Percentiles rank a stretch among this genome's conserved stretches.
These are phyloP conservation scores for Cladosporium oxysporum DNA, from an alignment of 2,329 filamentous ascomycete genomes.

Conservation along the genomic window DNA sequence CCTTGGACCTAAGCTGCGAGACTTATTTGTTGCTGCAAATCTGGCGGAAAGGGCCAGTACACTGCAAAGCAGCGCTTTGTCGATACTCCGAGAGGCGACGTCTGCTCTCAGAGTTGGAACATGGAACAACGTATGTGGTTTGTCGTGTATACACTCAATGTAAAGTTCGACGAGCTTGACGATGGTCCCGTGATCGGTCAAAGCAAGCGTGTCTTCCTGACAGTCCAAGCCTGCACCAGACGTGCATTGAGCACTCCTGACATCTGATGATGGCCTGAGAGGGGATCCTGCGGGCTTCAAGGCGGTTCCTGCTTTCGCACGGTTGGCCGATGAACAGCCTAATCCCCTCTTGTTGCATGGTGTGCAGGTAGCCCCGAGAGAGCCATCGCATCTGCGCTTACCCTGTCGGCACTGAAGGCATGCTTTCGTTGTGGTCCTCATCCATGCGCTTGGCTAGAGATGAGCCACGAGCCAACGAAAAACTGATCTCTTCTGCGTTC, in stretches of 20 bases:
- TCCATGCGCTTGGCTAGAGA: neutral
- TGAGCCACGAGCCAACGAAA: neutral
- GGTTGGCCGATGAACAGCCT: neutral
- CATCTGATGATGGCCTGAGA: neutral
- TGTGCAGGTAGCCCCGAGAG: neutral
- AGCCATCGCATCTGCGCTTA: neutral
- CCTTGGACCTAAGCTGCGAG: constrained; percentile 25
- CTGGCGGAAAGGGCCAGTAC: constrained; percentile 2
- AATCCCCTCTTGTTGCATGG: neutral
- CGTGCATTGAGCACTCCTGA: neutral
- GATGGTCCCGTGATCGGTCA: neutral
- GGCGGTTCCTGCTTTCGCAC: neutral
- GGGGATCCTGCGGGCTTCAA: neutral
- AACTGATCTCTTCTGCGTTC: neutral
- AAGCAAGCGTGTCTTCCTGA: neutral
- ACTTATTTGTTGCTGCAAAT: constrained; percentile 25
- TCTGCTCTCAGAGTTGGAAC: constrained; percentile 25
- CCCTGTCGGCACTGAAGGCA: constrained; percentile 4
- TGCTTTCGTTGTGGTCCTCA: neutral
- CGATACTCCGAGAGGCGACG: neutral
- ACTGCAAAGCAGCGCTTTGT: constrained; percentile 4
- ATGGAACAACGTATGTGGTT: constrained; percentile 40
- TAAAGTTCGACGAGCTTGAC: constrained; percentile 32
- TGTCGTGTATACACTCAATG: constrained; percentile 39
- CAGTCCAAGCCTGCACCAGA: neutral